Percentiles rank a stretch among this genome's conserved stretches.
These are phyloP conservation scores for Cucumis cinereus DNA, from an alignment of 306 rosid genomes.

Conservation along the genomic window DNA sequence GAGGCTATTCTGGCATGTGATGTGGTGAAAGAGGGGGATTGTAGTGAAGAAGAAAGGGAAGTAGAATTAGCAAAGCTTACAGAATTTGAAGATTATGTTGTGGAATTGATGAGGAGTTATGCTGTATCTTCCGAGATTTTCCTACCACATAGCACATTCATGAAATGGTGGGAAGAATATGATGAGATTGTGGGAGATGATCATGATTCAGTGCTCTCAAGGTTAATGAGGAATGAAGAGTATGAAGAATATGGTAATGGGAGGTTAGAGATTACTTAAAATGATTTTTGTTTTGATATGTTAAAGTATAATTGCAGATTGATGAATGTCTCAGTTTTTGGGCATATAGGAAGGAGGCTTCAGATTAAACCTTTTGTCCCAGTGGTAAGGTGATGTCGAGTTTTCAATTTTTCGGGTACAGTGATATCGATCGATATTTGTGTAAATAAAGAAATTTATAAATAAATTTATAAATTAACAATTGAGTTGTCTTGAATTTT, in stretches of 20 bases:
- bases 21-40: not conserved
- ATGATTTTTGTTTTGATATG: not conserved
- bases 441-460: too few species aligned
- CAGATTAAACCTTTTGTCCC: too few species aligned
- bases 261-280: not conserved
- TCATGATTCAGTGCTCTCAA: slow-evolving; percentile 8
- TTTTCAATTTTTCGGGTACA: too few species aligned
- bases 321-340: too few species aligned
- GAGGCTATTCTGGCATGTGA: slow-evolving; percentile 31
- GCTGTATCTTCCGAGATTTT: slow-evolving; percentile 60
- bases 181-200: slow-evolving; percentile 5
- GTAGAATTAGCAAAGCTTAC: slow-evolving; percentile 4
- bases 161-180: slow-evolving; percentile 51
- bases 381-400: too few species aligned
- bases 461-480: too few species aligned
- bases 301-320: too few species aligned
- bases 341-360: too few species aligned
- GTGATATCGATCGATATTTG: too few species aligned
- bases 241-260: slow-evolving; percentile 22
- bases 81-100: slow-evolving; percentile 35
- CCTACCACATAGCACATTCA: slow-evolving; percentile 36
- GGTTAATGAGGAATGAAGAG: slow-evolving; percentile 19
- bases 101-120: slow-evolving; percentile 17
- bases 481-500: too few species aligned
- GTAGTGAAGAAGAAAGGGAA: not conserved